phyloP scores from a whole-genome alignment of 495 filamentous ascomycete genomes.

The Penicillium steckii region DNA sequence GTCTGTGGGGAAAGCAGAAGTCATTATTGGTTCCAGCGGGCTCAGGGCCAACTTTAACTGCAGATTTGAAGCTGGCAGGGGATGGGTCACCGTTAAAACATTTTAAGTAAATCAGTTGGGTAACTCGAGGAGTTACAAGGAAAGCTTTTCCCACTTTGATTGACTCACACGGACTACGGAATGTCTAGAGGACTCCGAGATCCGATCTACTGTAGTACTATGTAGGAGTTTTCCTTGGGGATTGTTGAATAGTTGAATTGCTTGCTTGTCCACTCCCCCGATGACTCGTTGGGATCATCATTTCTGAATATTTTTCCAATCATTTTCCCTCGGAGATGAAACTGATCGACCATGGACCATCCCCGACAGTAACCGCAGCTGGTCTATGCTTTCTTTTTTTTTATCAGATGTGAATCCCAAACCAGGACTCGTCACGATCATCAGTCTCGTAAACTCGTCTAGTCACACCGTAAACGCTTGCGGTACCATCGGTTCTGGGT shows the following conservation, averaged over 20 bases:
- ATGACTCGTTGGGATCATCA: background rate
- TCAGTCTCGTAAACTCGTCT: background rate
- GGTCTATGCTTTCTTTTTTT: background rate
- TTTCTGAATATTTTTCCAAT: background rate
- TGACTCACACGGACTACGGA: too few species aligned
- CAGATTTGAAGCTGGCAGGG: background rate
- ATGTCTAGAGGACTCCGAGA: too few species aligned
- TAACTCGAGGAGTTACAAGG: background rate
- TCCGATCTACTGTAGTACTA: too few species aligned
- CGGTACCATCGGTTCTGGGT: background rate
- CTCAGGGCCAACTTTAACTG: conserved; percentile 1
- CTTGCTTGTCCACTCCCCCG: background rate
- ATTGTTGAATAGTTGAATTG: too few species aligned
- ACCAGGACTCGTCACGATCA: too few species aligned
- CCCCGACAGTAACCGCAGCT: background rate
- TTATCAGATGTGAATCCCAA: background rate
- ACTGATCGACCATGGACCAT: background rate
- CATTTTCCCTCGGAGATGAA: background rate
- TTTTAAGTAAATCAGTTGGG: background rate
- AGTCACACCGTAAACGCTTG: background rate
- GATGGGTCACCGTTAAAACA: background rate
- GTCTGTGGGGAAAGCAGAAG: background rate
- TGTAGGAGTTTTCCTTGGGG: too few species aligned
- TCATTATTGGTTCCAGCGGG: background rate
- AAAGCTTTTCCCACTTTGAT: too few species aligned